Conservation (phyloP, 176 grass and related monocot species). For the Juncus effusus region DNA sequence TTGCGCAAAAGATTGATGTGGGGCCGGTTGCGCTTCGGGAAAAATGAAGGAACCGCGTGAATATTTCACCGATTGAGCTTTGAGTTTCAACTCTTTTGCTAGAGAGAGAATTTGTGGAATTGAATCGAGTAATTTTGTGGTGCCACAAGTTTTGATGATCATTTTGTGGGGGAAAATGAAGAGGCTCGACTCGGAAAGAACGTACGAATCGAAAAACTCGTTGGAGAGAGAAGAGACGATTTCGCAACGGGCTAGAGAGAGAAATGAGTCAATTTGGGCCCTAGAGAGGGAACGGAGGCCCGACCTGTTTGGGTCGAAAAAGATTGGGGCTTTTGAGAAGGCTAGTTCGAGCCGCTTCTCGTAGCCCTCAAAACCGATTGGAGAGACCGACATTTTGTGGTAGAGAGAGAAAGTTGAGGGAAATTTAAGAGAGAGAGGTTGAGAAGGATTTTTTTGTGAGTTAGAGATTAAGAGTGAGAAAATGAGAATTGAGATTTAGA, state of each 20-base stretch:
- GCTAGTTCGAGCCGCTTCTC: constrained; percentile 89
- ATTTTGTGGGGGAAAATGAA: constrained; percentile 78
- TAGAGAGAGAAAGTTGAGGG: constrained; percentile 22
- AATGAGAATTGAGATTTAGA: constrained; percentile 31
- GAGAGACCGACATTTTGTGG: constrained; percentile 49
- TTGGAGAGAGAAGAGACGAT: constrained; percentile 82
- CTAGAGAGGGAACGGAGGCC: constrained; percentile 61
- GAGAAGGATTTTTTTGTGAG: constrained; percentile 27
- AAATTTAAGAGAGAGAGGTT: constrained; percentile 21
- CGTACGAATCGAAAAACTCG: constrained; percentile 72
- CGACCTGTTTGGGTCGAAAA: constrained; percentile 51
- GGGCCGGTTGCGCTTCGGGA: constrained; percentile 63
- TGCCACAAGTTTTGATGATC: constrained; percentile 86
- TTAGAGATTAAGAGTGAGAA: constrained; percentile 37
- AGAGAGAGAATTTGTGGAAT: constrained; percentile 85
- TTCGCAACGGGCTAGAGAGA: constrained; percentile 73
- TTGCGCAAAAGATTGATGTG: constrained; percentile 64
- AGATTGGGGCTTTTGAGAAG: constrained; percentile 64
- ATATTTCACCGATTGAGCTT: constrained; percentile 66
- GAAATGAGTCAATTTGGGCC: constrained; percentile 62
- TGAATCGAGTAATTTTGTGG: constrained; percentile 70
- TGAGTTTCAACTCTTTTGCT: constrained; percentile 45
- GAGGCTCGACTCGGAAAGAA: constrained; percentile 87
- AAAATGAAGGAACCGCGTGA: constrained; percentile 83
- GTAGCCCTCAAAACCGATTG: constrained; percentile 92